Conservation (phyloP, 2,329 filamentous ascomycete genomes). For the Penicillium sp. region DNA sequence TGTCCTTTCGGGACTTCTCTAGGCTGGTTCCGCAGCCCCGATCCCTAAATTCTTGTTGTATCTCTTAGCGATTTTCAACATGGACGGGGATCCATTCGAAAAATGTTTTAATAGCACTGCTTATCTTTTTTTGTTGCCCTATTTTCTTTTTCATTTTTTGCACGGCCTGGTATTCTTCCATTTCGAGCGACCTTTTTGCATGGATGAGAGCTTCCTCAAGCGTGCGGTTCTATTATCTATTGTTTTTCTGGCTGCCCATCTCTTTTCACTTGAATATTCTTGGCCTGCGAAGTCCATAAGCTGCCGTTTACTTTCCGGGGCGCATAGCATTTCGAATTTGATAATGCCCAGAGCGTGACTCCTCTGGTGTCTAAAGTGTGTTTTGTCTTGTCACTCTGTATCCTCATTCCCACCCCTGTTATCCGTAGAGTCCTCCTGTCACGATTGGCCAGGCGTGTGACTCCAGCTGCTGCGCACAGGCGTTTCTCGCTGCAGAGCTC, state of each 20-base stretch:
- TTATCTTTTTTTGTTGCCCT: constrained; percentile 1
- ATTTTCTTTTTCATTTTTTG: constrained; percentile 1
- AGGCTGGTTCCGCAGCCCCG: too few relatives aligned
- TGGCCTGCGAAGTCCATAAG: constrained; percentile 10
- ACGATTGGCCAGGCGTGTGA: too few relatives aligned
- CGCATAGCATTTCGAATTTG: constrained; percentile 7
- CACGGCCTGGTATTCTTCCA: constrained; percentile 1
- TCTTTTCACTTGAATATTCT: constrained; percentile 9
- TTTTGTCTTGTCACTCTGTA: too few relatives aligned
- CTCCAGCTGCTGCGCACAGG: too few relatives aligned
- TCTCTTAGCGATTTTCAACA: too few relatives aligned
- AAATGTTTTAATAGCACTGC: constrained; percentile 21
- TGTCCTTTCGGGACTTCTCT: constrained; percentile 72
- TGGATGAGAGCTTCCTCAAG: constrained; percentile 22
- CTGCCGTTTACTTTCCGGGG: constrained; percentile 5
- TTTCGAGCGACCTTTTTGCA: constrained; percentile 23
- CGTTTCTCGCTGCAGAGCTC: too few relatives aligned
- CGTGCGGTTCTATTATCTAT: constrained; percentile 7
- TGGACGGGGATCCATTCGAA: constrained; percentile 6
- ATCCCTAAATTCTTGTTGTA: too few relatives aligned
- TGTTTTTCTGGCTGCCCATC: constrained; percentile 4
- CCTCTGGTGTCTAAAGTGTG: constrained; percentile 15
- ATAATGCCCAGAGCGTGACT: constrained; percentile 17
- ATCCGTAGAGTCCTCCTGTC: too few relatives aligned
- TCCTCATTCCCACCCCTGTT: too few relatives aligned